Base-by-base conservation (phyloP, 2,329 filamentous ascomycete species). In the Didymella segeticola region DNA sequence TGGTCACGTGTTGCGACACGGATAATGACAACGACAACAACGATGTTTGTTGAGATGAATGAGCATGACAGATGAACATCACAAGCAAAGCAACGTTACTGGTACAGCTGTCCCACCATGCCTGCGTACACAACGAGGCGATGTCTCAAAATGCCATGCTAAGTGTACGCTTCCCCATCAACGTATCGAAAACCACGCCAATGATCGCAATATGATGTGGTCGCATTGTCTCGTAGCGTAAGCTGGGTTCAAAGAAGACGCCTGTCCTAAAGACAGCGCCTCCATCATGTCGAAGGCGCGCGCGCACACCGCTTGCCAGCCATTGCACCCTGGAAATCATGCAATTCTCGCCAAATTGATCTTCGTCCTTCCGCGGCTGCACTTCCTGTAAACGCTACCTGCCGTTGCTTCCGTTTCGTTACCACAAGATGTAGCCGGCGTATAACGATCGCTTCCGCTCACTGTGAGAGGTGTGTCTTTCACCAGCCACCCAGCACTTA, bases 321-420 rank as follows among this genome's bases (percentile, higher is more conserved):
- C 25, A 42, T 33, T 8, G 29, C 14, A n/a, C 6, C 23, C 47
- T 30, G 23, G n/a, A 14, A 25, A 46, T 17, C 3, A 19, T 46
- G 34, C 27, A 30, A 17, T 47, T 27, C 14, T 41, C 15, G 15
- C 30, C 10, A 30, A n/a, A n/a, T 26, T 38, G 12, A 53, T 20
- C 17, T 30, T 30, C 7, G 25, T 11, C 25, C 34, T 8, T 47
- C 37, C 19, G 19, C 29, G 5, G 10, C 20, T 9, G 15, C 27
- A 33, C 33, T 48, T 29, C 19, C 17, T 14, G 38, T 27, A 33
- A 27, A 39, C 20, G 38, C 51, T 48, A 43, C 17, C 23, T 22
- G 39, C 51, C 45, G 33, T 48, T 10, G 33, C 31, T 48, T 53
- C 51, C 43, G 39, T 33, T 53, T 53, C 31, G 38, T 38, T 47